These are phyloP conservation scores for Myxozyma melibiosi DNA, from an alignment of 805 yeast species.

Conservation along the genomic window DNA sequence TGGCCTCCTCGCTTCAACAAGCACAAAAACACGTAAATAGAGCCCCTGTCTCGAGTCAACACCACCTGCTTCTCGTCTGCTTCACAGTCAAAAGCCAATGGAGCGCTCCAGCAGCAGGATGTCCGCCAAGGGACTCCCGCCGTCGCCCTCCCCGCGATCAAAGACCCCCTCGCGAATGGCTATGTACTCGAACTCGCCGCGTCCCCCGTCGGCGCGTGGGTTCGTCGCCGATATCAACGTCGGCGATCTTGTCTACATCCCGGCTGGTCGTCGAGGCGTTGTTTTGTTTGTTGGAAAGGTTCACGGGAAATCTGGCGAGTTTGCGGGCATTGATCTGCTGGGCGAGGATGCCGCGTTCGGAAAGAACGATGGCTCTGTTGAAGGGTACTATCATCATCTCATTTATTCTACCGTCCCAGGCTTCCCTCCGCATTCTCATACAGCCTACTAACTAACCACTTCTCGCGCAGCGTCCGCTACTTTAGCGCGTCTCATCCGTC, in stretches of 20 bases:
- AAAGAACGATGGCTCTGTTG: slow-evolving; percentile 81
- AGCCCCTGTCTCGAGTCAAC: no score
- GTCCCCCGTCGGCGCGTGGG: slow-evolving; percentile 24
- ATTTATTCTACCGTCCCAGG: not conserved
- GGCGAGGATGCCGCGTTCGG: slow-evolving; percentile 68
- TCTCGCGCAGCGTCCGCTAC: slow-evolving; percentile 26
- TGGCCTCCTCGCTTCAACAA: no score
- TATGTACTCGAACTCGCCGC: slow-evolving; percentile 1
- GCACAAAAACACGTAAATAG: no score
- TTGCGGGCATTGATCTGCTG: slow-evolving; percentile 85
- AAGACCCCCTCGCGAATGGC: slow-evolving; percentile 9
- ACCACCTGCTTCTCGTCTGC: no score
- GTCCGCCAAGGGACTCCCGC: slow-evolving; percentile 4
- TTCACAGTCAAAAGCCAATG: no score
- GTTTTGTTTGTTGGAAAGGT: slow-evolving; percentile 54
- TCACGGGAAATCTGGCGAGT: slow-evolving; percentile 69
- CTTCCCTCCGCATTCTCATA: not conserved
- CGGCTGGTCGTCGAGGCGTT: slow-evolving; percentile 25
- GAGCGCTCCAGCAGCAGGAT: slow-evolving; percentile 5
- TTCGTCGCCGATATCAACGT: slow-evolving; percentile 6
- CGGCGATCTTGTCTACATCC: slow-evolving; percentile 25
- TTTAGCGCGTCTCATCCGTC: slow-evolving; percentile 19
- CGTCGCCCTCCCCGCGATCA: slow-evolving; percentile 19
- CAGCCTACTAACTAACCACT: not conserved
- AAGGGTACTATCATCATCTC: slow-evolving; percentile 49